Base-by-base conservation (phyloP, 805 yeast species). In the Candida rishiriensis region DNA sequence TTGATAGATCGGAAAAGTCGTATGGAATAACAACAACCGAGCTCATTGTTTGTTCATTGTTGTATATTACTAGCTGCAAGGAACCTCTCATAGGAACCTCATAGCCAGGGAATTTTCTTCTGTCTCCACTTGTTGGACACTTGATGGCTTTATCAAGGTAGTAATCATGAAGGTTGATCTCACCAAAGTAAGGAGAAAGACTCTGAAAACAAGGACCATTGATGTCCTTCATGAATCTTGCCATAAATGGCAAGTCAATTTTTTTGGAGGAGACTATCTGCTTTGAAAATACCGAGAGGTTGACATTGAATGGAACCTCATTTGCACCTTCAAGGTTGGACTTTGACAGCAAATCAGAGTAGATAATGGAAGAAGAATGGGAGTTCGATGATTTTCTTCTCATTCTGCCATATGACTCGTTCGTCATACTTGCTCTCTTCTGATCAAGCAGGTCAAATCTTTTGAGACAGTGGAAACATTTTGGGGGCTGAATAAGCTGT, bases 161-260 rank as follows among this genome's bases (percentile, higher is more conserved):
- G 36, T 51, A 45, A 18, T 47, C 51, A 31, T 58, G 63, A 29
- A 64, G 29, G 41, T 61, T 62, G 9, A 65, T 50, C 8, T 54
- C 56, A 2, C 65, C 63, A 32, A 64, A 64, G 45, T 64, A 66
- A 2, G 69, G 69, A 1, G 64, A 55, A 3, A 38, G 10, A 5
- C 28, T 21, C 12, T n/a, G 14, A 15, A 12, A 29, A 30, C 38
- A 32, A 18, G 36, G 15, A 10, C 12, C 15, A 15, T 34, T 29
- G 14, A 10, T 10, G 12, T 34, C 53, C 16, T 38, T 40, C 41
- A 54, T 36, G 41, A 49, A 65, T 1, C 47, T 47, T 1, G 64
- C 67, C 2, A 48, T 49, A 38, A 65, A 61, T 3, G 57, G 62
- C n/a, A 36, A 4, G 12, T 18, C 36, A 8, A 36, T 15, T 4